phyloP scores from a whole-genome alignment of 2,329 filamentous ascomycete genomes.

The Macrophomina phaseolina region DNA sequence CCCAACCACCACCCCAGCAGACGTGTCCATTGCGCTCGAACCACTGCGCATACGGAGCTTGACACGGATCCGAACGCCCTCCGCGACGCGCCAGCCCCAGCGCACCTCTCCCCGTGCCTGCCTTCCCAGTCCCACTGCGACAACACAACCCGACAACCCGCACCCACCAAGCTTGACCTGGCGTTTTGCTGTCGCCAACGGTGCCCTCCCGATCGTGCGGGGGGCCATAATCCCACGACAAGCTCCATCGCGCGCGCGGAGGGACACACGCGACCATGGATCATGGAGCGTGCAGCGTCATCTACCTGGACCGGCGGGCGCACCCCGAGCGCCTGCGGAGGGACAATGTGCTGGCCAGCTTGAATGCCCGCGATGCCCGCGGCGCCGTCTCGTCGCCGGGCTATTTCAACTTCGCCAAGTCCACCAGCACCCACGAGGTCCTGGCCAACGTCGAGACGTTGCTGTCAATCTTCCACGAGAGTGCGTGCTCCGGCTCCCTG shows the following conservation, averaged over 20 bases:
- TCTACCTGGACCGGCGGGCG: constrained; percentile 51
- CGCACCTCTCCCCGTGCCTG: constrained; percentile 25
- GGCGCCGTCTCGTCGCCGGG: constrained; percentile 37
- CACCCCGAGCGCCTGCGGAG: constrained; percentile 47
- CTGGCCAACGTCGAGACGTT: constrained; percentile 48
- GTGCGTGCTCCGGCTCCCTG: constrained; percentile 34
- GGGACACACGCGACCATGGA: constrained; percentile 41
- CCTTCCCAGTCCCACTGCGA: constrained; percentile 21
- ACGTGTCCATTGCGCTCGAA: constrained; percentile 28
- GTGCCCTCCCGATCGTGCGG: constrained; percentile 27
- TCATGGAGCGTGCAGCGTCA: constrained; percentile 52
- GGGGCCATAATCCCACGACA: constrained; percentile 26
- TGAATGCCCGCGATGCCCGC: constrained; percentile 33
- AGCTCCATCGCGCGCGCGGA: constrained; percentile 23
- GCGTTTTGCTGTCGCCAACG: constrained; percentile 28
- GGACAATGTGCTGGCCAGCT: constrained; percentile 43
- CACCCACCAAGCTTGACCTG: constrained; percentile 13
- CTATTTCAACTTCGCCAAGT: constrained; percentile 43
- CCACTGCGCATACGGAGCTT: constrained; percentile 25
- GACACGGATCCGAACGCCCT: constrained; percentile 25
- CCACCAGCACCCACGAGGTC: constrained; percentile 40
- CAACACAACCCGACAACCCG: background rate
- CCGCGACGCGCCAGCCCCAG: constrained; percentile 24
- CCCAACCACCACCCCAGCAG: constrained; percentile 9
- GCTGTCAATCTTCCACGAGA: constrained; percentile 49